Evolutionary conservation across 306 rosid genomes (phyloP).

Genomic region (Corylus heterophylla): DNA sequence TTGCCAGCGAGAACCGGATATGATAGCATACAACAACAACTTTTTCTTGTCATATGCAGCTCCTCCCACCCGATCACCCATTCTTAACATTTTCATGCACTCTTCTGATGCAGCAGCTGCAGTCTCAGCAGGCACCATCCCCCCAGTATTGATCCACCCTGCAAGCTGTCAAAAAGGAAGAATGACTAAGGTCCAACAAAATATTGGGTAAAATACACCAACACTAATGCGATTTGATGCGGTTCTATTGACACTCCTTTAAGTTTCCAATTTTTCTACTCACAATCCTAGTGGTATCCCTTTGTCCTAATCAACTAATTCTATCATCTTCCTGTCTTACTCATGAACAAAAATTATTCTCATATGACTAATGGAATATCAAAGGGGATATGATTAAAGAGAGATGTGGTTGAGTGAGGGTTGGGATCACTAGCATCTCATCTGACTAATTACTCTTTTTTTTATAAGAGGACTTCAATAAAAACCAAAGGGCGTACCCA

Average conservation of each 20-base stretch:
- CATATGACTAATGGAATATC: too few species aligned
- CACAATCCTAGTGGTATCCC: too few species aligned
- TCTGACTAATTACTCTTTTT: not conserved
- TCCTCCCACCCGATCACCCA: conserved; percentile 88
- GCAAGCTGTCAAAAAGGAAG: conserved; percentile 66
- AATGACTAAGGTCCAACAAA: conserved; percentile 23
- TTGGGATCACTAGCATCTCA: not conserved
- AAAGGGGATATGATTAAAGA: too few species aligned
- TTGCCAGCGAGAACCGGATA: conserved; percentile 94
- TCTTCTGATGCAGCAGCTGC: conserved; percentile 89
- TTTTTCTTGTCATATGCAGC: conserved; percentile 96
- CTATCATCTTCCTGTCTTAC: too few species aligned
- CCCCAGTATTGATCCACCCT: conserved; percentile 90
- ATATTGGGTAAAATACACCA: not conserved
- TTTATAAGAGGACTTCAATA: too few species aligned
- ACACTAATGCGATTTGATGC: not conserved
- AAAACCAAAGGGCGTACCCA: too few species aligned
- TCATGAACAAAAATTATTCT: too few species aligned
- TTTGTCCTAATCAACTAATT: too few species aligned
- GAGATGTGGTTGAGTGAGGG: too few species aligned
- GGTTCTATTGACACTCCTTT: not conserved
- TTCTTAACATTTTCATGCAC: conserved; percentile 87
- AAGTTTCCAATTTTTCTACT: too few species aligned
- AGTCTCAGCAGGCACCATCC: conserved; percentile 68
- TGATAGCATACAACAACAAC: conserved; percentile 76